A percentile compares a stretch with the other conserved stretches of the same genome.
Evolutionary conservation across 2,329 filamentous ascomycete species (phyloP).

Genomic region (Chalaropsis ovoidea): DNA sequence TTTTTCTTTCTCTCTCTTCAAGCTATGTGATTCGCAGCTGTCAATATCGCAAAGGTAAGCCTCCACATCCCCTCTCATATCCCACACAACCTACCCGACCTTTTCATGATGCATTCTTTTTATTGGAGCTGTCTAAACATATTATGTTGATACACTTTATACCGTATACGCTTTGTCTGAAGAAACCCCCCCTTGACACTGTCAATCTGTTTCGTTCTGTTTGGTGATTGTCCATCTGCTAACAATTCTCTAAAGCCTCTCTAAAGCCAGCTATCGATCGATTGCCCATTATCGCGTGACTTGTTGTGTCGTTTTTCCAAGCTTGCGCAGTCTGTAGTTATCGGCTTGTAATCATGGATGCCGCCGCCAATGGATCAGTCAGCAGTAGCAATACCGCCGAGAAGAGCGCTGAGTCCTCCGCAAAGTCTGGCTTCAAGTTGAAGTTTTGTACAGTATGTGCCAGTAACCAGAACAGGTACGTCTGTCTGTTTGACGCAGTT

Average conservation of each 20-base stretch:
- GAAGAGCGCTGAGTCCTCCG: constrained; percentile 36
- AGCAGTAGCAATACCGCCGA: constrained; percentile 29
- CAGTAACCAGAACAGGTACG: constrained; percentile 89
- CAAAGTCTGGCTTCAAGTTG: constrained; percentile 57
- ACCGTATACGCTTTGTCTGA: constrained; percentile 47
- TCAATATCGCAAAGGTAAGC: constrained; percentile 15
- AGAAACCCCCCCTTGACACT: constrained; percentile 22
- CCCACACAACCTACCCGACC: constrained; percentile 24
- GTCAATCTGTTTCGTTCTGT: constrained; percentile 13
- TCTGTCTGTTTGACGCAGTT: constrained; percentile 22
- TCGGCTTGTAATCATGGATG: constrained; percentile 13
- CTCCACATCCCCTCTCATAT: background rate
- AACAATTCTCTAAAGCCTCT: constrained; percentile 10
- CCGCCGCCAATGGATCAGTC: constrained; percentile 3
- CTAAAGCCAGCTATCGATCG: constrained; percentile 11
- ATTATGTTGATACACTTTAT: constrained; percentile 51
- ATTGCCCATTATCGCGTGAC: constrained; percentile 20
- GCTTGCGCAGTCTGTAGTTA: constrained; percentile 25
- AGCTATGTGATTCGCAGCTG: background rate
- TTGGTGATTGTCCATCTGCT: constrained; percentile 25
- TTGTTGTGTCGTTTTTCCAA: constrained; percentile 15
- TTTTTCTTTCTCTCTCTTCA: constrained; percentile 8
- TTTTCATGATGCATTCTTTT: constrained; percentile 39
- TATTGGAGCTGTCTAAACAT: constrained; percentile 70
- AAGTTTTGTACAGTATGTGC: constrained; percentile 99